Evolutionary conservation across 352 stramenopile genomes (phyloP), one percentile per base, ranked within the genome.

Genomic region (Globisporangium cylindrosporum): DNA sequence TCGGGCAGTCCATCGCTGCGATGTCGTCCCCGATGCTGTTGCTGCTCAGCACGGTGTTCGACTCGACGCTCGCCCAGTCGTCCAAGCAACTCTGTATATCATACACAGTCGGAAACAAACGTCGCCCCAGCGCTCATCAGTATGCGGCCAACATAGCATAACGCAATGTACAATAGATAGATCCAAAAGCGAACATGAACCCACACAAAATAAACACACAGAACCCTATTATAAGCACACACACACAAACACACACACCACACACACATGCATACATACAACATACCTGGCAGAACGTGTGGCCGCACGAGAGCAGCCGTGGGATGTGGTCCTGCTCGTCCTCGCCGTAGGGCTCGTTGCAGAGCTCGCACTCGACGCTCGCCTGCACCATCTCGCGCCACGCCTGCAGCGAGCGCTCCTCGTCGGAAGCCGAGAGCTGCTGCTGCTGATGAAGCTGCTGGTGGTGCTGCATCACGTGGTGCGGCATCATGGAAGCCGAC

Each of bases 341-440:
- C 55, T 86, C 84, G 69, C 54, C 54, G 27, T 95, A 95, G 8
- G 84, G 85, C 70, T 93, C 83, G 74, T 95, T 93, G 73, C 87
- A 95, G 27, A 95, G 75, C 73, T 95, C 87, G 69, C 87, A 95
- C 74, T 95, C 87, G 69, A 95, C 78, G 55, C 81, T 87, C 68
- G 76, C 89, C 62, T 93, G 84, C 59, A 88, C 84, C 41, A 95
- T 68, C 64, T 95, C 85, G 49, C 75, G 77, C 87, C 85, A 95
- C 29, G 91, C 62, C 62, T 79, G 73, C 54, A 71, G 70, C 25
- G 77, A 76, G 57, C 78, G 77, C 36, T 91, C 85, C 41, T 91
- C 83, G 56, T 84, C 73, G 20, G 77, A 70, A 29, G 46, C 61
- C n/a, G 62, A 68, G 62, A 68, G 55, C 48, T 41, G 29, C 48